Conservation (phyloP, 164 flowering plant genomes). For the Paratinospora sagittata region DNA sequence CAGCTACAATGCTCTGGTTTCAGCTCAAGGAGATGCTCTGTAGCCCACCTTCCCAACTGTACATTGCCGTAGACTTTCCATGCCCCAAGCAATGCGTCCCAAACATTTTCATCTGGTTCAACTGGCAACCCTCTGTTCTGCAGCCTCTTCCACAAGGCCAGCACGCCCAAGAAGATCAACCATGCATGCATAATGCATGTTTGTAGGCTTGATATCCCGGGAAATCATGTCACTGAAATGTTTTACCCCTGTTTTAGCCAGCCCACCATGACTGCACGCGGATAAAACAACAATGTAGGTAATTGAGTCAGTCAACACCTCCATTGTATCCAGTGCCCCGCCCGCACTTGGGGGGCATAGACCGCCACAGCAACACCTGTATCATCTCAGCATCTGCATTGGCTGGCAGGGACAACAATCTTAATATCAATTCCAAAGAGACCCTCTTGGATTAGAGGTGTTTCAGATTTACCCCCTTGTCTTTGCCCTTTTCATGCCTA, state of each 20-base stretch:
- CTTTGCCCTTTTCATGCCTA: no score
- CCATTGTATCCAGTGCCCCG: no score
- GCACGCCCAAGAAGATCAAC: conserved; percentile 11
- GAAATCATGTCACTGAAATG: conserved; percentile 1
- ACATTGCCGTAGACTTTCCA: conserved; percentile 1
- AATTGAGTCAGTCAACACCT: conserved; percentile 2
- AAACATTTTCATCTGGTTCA: conserved; percentile 6
- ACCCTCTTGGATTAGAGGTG: no score
- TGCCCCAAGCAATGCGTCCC: conserved; percentile 9
- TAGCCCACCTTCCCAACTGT: conserved; percentile 5
- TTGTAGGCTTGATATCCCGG: no score
- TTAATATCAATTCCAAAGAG: no score
- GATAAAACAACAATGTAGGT: conserved; percentile 6
- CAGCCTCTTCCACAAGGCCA: conserved; percentile 7
- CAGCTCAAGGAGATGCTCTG: conserved; percentile 10
- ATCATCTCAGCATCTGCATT: no score
- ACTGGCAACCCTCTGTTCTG: neutral
- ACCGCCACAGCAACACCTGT: no score
- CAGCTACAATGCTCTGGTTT: conserved; percentile 11
- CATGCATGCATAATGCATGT: conserved; percentile 7
- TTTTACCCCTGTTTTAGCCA: conserved; percentile 5
- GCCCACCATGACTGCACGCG: conserved; percentile 7
- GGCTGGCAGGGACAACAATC: no score
- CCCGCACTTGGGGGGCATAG: no score
- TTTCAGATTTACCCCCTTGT: no score